Evolutionary conservation across 1,284 basidiomycete species (phyloP).

Genomic region (Marasmius fiardii): DNA sequence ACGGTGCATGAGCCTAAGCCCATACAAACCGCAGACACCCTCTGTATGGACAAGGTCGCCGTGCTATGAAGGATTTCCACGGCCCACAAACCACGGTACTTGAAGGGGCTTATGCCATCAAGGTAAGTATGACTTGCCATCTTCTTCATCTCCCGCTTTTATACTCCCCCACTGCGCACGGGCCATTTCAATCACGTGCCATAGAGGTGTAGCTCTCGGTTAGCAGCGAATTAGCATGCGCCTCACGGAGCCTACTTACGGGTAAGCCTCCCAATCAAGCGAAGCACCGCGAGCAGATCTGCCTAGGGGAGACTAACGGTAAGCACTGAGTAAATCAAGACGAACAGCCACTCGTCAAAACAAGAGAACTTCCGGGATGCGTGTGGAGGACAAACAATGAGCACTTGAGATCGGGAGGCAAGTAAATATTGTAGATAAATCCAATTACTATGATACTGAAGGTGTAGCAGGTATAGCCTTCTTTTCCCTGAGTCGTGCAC

Average conservation of each 20-base stretch:
- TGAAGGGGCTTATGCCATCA: constrained; percentile 4
- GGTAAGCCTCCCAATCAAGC: no score
- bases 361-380: no score
- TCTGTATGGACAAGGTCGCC: constrained; percentile 41
- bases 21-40: constrained; percentile 37
- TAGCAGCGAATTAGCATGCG: no score
- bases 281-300: no score
- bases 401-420: background rate
- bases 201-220: background rate
- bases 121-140: constrained; percentile 4
- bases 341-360: no score
- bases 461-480: background rate
- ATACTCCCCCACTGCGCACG: background rate
- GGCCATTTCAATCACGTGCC: background rate
- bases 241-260: no score
- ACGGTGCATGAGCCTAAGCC: constrained; percentile 45
- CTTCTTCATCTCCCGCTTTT: background rate
- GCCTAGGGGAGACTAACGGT: no score
- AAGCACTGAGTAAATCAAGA: no score
- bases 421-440: background rate
- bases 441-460: background rate
- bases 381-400: no score
- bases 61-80: constrained; percentile 44
- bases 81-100: constrained; percentile 29
- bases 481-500: constrained; percentile 7